Conservation (phyloP, 139 green algal genomes). For the Coelastrella sp. region DNA sequence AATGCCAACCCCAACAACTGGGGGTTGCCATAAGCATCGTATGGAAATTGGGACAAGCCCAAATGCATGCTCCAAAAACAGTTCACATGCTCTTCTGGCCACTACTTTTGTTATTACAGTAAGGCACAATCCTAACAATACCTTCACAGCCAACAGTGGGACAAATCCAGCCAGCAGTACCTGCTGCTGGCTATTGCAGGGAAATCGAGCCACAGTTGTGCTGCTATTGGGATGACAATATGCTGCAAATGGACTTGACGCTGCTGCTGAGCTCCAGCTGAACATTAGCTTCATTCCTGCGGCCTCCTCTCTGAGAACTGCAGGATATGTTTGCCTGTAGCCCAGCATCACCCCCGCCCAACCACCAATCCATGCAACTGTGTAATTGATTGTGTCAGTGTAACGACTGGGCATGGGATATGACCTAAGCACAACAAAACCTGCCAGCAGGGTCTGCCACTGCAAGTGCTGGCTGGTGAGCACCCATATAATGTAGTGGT, state of each 20-base stretch:
- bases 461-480: not conserved
- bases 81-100: not conserved
- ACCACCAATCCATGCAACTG: constrained; percentile 7
- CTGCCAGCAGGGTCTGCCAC: not conserved
- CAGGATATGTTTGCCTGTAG: not conserved
- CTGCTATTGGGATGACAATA: too few species aligned
- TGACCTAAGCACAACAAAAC: not conserved
- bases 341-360: constrained; percentile 29
- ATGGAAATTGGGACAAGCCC: not conserved
- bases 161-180: not conserved
- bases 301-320: not conserved
- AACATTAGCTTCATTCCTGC: not conserved
- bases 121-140: not conserved
- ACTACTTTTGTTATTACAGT: not conserved
- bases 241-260: not conserved
- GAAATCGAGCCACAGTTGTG: not conserved
- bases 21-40: constrained; percentile 40
- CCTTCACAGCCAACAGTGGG: not conserved
- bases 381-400: not conserved
- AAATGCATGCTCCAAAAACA: not conserved
- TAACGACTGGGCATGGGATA: constrained; percentile 25
- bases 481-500: not conserved
- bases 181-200: constrained; percentile 6
- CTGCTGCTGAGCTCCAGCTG: not conserved
- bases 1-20: not conserved